phyloP scores from a whole-genome alignment of 495 filamentous ascomycete species.

The Penicillium egyptiacum region DNA sequence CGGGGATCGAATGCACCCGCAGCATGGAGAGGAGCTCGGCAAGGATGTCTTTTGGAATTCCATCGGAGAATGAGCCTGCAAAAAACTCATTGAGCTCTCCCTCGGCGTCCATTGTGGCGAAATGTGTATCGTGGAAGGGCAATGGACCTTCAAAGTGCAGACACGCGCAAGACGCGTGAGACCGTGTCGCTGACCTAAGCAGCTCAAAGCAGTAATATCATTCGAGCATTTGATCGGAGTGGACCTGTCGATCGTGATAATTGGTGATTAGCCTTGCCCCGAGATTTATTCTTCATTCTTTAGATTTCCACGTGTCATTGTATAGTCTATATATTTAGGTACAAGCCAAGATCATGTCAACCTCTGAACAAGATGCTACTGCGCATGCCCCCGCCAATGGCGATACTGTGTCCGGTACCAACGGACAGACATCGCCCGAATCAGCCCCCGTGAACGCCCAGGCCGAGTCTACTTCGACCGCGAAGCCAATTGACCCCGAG shows the following conservation, averaged over 20 bases:
- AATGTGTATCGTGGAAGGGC: conserved; percentile 12
- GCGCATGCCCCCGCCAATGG: conserved; percentile 20
- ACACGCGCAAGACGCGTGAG: conserved; percentile 21
- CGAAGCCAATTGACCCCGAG: conserved; percentile 34
- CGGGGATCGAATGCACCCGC: conserved; percentile 70
- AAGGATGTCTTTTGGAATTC: conserved; percentile 69
- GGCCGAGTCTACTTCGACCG: conserved; percentile 8
- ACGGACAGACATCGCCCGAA: conserved; percentile 12
- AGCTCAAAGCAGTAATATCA: conserved; percentile 26
- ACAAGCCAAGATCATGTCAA: conserved; percentile 4
- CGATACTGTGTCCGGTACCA: conserved; percentile 15
- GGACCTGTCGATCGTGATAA: conserved; percentile 13
- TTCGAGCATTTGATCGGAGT: conserved; percentile 8
- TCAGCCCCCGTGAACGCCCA: conserved; percentile 14
- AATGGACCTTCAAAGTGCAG: conserved; percentile 9
- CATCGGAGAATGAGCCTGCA: conserved; percentile 49
- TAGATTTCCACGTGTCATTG: background rate
- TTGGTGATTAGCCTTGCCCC: conserved; percentile 4
- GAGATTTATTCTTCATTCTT: background rate
- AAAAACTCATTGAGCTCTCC: conserved; percentile 72
- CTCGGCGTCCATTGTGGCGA: conserved; percentile 27
- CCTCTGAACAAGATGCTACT: conserved; percentile 4
- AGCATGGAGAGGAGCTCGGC: conserved; percentile 81
- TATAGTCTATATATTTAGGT: background rate
- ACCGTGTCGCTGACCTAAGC: conserved; percentile 27